These are phyloP conservation scores for Ascomycota sp. DNA, from an alignment of 2,329 filamentous ascomycete species.

Conservation along the genomic window DNA sequence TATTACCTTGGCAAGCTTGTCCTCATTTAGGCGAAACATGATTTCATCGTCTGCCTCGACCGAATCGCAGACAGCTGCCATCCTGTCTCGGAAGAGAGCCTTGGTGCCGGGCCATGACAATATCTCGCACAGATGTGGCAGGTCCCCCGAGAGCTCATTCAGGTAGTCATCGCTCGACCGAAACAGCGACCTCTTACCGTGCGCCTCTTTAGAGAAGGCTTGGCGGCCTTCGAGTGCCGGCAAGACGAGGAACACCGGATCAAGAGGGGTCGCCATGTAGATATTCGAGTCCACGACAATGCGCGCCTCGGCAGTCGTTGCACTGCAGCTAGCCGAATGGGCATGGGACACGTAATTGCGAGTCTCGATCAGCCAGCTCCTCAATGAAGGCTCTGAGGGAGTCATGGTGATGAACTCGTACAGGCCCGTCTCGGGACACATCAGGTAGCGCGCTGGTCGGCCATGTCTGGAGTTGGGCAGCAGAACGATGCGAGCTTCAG, in stretches of 20 bases:
- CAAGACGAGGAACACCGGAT: constrained; percentile 67
- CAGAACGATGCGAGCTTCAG: constrained; percentile 36
- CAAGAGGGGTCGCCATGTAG: constrained; percentile 67
- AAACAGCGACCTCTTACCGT: constrained; percentile 39
- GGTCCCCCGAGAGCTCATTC: constrained; percentile 34
- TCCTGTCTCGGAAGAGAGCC: constrained; percentile 38
- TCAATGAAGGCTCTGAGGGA: constrained; percentile 29
- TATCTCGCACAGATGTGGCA: constrained; percentile 37
- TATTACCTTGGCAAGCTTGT: constrained; percentile 46
- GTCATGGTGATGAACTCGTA: constrained; percentile 43
- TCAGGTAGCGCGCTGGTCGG: constrained; percentile 36
- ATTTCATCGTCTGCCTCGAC: constrained; percentile 67
- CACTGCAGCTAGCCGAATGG: constrained; percentile 4
- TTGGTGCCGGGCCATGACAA: constrained; percentile 27
- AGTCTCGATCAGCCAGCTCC: constrained; percentile 40
- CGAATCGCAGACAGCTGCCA: constrained; percentile 56
- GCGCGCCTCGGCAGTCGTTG: constrained; percentile 5
- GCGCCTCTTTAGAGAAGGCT: constrained; percentile 18
- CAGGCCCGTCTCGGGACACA: constrained; percentile 39
- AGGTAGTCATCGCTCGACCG: constrained; percentile 52
- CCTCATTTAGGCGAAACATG: constrained; percentile 63
- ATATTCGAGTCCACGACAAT: constrained; percentile 50
- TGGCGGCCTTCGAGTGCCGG: constrained; percentile 39
- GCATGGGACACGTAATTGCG: constrained; percentile 4
- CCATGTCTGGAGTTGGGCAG: constrained; percentile 37